phyloP scores from a whole-genome alignment of 2,329 filamentous ascomycete species.

The Fusarium zealandicum region DNA sequence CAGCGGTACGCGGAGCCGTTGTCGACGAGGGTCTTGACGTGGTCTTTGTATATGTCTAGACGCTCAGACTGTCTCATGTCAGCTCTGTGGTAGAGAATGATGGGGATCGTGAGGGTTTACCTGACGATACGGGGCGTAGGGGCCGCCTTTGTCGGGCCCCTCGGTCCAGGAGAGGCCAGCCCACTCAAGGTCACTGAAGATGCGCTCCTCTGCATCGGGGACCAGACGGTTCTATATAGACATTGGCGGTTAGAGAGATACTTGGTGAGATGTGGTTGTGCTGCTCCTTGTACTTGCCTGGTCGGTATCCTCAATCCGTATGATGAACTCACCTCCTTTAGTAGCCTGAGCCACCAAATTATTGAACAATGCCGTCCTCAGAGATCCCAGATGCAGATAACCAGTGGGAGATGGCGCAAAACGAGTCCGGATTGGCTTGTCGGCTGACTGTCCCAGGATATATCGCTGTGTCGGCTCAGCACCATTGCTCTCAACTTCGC shows the following conservation, averaged over 20 bases:
- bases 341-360: slow-evolving; percentile 89
- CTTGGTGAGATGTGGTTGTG: not conserved
- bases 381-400: slow-evolving; percentile 87
- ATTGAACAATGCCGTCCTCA: slow-evolving; percentile 95
- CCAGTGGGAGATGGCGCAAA: slow-evolving; percentile 97
- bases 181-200: slow-evolving; percentile 86
- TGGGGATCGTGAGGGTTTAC: slow-evolving; percentile 50
- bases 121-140: slow-evolving; percentile 86
- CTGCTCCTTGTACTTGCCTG: slow-evolving; percentile 62
- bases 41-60: slow-evolving; percentile 72
- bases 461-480: slow-evolving; percentile 28
- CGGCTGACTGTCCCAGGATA: slow-evolving; percentile 58
- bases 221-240: slow-evolving; percentile 76
- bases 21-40: slow-evolving; percentile 73
- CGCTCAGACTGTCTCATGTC: slow-evolving; percentile 73
- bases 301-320: slow-evolving; percentile 95
- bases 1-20: slow-evolving; percentile 86
- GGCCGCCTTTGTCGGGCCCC: slow-evolving; percentile 83
- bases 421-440: slow-evolving; percentile 63
- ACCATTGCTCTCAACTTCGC: not conserved
- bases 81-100: not conserved
- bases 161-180: slow-evolving; percentile 93
- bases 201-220: slow-evolving; percentile 75
- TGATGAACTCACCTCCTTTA: slow-evolving; percentile 80
- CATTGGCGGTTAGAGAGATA: slow-evolving; percentile 12